phyloP scores from a whole-genome alignment of 1,284 basidiomycete species.

The Ustilago bromivora region DNA sequence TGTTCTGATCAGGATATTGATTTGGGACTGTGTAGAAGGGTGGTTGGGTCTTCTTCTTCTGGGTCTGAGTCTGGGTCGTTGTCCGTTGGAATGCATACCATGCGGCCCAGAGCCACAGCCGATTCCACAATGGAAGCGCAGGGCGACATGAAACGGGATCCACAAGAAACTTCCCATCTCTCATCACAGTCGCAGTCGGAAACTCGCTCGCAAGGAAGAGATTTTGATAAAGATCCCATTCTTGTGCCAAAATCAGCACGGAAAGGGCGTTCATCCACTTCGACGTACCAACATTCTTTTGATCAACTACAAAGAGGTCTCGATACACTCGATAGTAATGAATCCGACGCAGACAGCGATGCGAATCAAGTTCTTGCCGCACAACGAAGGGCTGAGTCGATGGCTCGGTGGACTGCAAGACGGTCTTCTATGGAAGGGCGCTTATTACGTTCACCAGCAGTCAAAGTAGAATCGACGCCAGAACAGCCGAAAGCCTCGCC shows the following conservation, averaged over 20 bases:
- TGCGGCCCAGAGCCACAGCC: slow-evolving; percentile 3
- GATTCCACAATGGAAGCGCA: neutral
- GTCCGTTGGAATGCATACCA: slow-evolving; percentile 33
- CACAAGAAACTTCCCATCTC: slow-evolving; percentile 11
- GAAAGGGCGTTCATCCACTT: slow-evolving; percentile 15
- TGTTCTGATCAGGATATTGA: slow-evolving; percentile 53
- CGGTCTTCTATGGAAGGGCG: slow-evolving; percentile 5
- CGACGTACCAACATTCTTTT: slow-evolving; percentile 33
- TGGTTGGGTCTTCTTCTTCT: slow-evolving; percentile 33
- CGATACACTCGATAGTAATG: slow-evolving; percentile 24
- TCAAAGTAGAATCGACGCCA: slow-evolving; percentile 1
- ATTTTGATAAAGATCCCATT: slow-evolving; percentile 39
- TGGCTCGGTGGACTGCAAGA: slow-evolving; percentile 44
- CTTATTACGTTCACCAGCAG: neutral
- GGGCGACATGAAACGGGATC: neutral
- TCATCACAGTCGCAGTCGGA: slow-evolving; percentile 26
- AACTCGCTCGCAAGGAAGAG: slow-evolving; percentile 29
- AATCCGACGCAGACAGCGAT: slow-evolving; percentile 38
- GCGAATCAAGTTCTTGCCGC: slow-evolving; percentile 22
- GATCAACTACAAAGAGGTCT: slow-evolving; percentile 37
- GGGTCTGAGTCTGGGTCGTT: slow-evolving; percentile 29
- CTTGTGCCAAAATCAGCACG: slow-evolving; percentile 24
- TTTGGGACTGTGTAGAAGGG: slow-evolving; percentile 39
- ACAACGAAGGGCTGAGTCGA: slow-evolving; percentile 30
- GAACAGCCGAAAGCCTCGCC: slow-evolving; percentile 8